phyloP scores from a whole-genome alignment of 2,329 filamentous ascomycete species.

The Fusarium sp. region DNA sequence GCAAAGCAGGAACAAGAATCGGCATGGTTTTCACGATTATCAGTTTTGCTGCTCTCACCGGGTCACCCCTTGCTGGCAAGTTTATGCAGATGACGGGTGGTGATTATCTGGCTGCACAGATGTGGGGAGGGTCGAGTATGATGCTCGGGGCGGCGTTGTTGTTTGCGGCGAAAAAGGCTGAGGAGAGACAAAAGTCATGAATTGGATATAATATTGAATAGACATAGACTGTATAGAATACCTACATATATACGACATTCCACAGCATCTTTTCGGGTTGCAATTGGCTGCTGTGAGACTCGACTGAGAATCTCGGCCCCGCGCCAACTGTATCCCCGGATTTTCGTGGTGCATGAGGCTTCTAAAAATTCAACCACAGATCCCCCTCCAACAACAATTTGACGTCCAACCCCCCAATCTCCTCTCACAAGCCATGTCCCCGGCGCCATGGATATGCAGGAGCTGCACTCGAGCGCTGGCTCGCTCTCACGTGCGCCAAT shows the following conservation, averaged over 20 bases:
- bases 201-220: not conserved
- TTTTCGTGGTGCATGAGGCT: conserved; percentile 15
- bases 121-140: conserved; percentile 61
- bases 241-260: not conserved
- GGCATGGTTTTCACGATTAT: conserved; percentile 71
- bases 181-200: conserved; percentile 34
- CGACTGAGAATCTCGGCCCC: not conserved
- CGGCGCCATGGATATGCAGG: conserved; percentile 52
- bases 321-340: conserved; percentile 28
- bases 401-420: not conserved
- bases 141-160: conserved; percentile 58
- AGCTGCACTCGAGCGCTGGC: conserved; percentile 50
- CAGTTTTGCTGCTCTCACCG: conserved; percentile 65
- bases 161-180: conserved; percentile 53
- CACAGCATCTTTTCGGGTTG: not conserved
- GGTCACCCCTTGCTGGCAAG: conserved; percentile 66
- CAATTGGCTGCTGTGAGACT: not conserved
- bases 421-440: conserved; percentile 44
- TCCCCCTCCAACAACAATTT: not conserved
- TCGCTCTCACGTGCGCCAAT: conserved; percentile 39
- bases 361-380: conserved; percentile 37
- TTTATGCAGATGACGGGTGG: conserved; percentile 59
- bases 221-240: not conserved
- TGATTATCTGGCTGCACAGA: conserved; percentile 62
- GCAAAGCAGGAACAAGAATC: conserved; percentile 66